Percentiles rank a stretch among this genome's conserved stretches.
Conservation (phyloP, 306 rosid species). For the Begonia masoniana region DNA sequence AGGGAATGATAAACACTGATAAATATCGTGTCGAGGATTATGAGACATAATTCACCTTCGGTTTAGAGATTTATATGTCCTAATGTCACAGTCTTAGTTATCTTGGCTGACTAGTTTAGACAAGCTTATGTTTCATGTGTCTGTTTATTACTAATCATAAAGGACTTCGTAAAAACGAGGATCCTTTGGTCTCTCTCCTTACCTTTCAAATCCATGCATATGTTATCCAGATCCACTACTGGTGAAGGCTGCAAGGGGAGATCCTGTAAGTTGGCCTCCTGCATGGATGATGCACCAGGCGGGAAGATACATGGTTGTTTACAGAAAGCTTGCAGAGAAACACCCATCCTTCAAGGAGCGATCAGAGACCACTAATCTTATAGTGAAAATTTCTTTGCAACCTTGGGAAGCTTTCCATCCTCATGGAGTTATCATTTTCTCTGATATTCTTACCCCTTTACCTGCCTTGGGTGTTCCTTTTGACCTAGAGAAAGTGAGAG, state of each 20-base stretch:
- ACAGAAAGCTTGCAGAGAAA: slow-evolving; percentile 92
- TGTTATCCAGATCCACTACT: slow-evolving; percentile 62
- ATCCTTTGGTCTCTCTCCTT: not conserved
- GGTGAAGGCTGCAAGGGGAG: slow-evolving; percentile 95
- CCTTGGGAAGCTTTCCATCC: slow-evolving; percentile 97
- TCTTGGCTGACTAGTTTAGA: no score
- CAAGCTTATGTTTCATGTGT: no score
- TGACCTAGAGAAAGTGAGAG: slow-evolving; percentile 84
- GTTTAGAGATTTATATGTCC: no score
- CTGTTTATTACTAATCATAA: no score
- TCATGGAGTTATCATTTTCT: slow-evolving; percentile 92
- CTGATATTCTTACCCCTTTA: slow-evolving; percentile 91
- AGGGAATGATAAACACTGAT: no score
- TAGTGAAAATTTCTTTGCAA: slow-evolving; percentile 99
- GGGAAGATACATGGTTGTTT: slow-evolving; percentile 95
- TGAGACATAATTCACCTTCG: no score
- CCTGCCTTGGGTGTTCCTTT: slow-evolving; percentile 90
- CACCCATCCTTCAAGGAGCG: slow-evolving; percentile 93
- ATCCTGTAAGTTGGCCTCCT: slow-evolving; percentile 79
- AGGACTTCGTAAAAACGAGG: not conserved
- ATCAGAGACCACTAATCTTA: slow-evolving; percentile 95
- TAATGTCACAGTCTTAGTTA: no score
- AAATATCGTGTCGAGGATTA: no score
- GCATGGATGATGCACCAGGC: slow-evolving; percentile 99
- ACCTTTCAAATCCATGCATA: not conserved